Conservation (phyloP, 1,139 yeast genomes). For the Kodamaea fungicola region DNA sequence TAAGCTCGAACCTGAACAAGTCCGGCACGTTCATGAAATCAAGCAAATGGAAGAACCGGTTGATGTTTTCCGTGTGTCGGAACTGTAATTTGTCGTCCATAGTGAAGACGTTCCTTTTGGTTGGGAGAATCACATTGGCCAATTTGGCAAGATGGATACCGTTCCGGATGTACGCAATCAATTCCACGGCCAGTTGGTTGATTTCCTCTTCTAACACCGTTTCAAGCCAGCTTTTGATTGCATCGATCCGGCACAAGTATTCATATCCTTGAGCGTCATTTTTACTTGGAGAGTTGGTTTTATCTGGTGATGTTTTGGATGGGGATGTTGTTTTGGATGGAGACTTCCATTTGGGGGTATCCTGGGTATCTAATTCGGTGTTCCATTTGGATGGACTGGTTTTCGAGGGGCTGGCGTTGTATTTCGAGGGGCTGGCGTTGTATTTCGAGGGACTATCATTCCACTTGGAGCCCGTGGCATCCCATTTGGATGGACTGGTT, state of each 20-base stretch:
- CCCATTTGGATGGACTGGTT: slow-evolving; percentile 1
- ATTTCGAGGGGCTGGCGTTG: background rate
- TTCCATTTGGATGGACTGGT: background rate
- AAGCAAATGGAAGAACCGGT: slow-evolving; percentile 72
- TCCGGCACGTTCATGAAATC: slow-evolving; percentile 77
- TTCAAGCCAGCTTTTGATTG: slow-evolving; percentile 62
- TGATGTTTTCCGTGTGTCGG: slow-evolving; percentile 90
- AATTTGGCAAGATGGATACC: slow-evolving; percentile 85
- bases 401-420: background rate
- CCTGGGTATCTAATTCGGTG: no score
- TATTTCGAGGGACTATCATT: background rate
- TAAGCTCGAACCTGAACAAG: slow-evolving; percentile 81
- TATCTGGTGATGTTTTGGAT: slow-evolving; percentile 24
- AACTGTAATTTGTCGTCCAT: slow-evolving; percentile 64
- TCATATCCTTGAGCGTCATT: slow-evolving; percentile 55
- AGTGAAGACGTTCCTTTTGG: slow-evolving; percentile 44
- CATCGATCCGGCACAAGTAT: slow-evolving; percentile 83
- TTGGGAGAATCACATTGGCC: slow-evolving; percentile 69
- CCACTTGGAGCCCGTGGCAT: no score
- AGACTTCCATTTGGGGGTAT: slow-evolving; percentile 2
- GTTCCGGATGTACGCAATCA: slow-evolving; percentile 60
- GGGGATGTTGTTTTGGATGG: slow-evolving; percentile 15
- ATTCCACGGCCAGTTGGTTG: slow-evolving; percentile 49
- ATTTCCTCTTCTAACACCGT: slow-evolving; percentile 53
- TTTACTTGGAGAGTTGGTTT: slow-evolving; percentile 18